Percentiles rank a stretch among this genome's conserved stretches.
phyloP scores from a whole-genome alignment of 2,329 filamentous ascomycete genomes.

The Diaporthe vaccinii region DNA sequence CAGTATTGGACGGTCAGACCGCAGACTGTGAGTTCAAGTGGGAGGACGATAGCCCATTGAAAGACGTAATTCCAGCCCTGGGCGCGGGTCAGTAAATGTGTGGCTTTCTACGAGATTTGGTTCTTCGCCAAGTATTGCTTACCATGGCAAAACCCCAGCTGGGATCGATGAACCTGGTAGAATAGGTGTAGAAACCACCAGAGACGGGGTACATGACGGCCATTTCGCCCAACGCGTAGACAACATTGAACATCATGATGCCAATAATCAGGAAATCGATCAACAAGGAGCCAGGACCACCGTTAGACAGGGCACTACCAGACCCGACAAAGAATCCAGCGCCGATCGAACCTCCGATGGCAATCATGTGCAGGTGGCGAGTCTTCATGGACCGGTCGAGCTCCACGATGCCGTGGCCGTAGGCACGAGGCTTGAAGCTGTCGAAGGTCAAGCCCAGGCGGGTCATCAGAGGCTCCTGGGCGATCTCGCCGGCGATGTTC shows the following conservation, averaged over 20 bases:
- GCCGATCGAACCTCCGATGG: constrained; percentile 69
- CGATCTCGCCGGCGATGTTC: constrained; percentile 25
- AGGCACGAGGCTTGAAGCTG: constrained; percentile 57
- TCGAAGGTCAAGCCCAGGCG: constrained; percentile 57
- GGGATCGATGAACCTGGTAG: constrained; percentile 69
- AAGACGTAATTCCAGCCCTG: constrained; percentile 59
- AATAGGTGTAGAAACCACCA: constrained; percentile 71
- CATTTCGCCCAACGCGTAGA: constrained; percentile 72
- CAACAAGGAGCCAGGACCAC: constrained; percentile 60
- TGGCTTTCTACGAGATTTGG: background rate
- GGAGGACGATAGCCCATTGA: constrained; percentile 63
- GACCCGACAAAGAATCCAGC: constrained; percentile 74
- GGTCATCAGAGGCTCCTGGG: constrained; percentile 51
- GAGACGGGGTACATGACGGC: constrained; percentile 69
- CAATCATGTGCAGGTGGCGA: constrained; percentile 67
- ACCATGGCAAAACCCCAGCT: constrained; percentile 67
- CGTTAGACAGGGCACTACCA: constrained; percentile 62
- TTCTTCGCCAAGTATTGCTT: constrained; percentile 47
- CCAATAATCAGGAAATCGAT: constrained; percentile 69
- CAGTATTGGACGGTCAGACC: constrained; percentile 63
- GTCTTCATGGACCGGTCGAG: constrained; percentile 58
- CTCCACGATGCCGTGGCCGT: constrained; percentile 45
- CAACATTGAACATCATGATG: constrained; percentile 72
- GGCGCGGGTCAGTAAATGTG: background rate
- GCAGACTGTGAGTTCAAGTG: constrained; percentile 64